Conservation (phyloP, 371 early-diverging fungal genomes). For the Mortierella sp. region DNA sequence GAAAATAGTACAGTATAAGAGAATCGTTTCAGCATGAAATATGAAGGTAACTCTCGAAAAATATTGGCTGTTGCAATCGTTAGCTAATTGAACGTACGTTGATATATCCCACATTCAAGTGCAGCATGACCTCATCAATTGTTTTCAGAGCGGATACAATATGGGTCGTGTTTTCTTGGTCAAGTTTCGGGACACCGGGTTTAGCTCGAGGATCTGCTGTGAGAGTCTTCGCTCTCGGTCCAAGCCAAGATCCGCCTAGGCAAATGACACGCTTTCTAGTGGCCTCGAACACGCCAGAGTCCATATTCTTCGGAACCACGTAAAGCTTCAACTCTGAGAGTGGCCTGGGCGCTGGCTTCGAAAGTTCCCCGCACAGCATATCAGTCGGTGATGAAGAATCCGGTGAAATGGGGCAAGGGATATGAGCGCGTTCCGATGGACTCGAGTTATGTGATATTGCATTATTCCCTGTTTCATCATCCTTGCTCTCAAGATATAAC, state of each 20-base stretch:
- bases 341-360: background rate
- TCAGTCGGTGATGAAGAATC: background rate
- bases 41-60: background rate
- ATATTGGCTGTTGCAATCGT: background rate
- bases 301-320: slow-evolving; percentile 35
- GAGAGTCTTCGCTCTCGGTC: slow-evolving; percentile 26
- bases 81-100: slow-evolving; percentile 11
- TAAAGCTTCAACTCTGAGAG: slow-evolving; percentile 17
- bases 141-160: slow-evolving; percentile 30
- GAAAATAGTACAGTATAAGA: too few relatives aligned
- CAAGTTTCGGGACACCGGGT: slow-evolving; percentile 11
- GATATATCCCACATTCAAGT: slow-evolving; percentile 11
- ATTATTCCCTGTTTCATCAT: background rate
- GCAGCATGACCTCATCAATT: slow-evolving; percentile 22
- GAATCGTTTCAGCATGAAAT: too few relatives aligned
- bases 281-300: slow-evolving; percentile 13
- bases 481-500: slow-evolving; percentile 19
- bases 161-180: slow-evolving; percentile 37
- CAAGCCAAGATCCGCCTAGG: slow-evolving; percentile 33
- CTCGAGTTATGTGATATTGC: too few relatives aligned
- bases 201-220: slow-evolving; percentile 19
- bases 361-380: too few relatives aligned
- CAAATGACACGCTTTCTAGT: slow-evolving; percentile 23
- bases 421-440: background rate
- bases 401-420: background rate